Base-by-base conservation (phyloP, 495 filamentous ascomycete species). In the Cercophora newfieldiana region DNA sequence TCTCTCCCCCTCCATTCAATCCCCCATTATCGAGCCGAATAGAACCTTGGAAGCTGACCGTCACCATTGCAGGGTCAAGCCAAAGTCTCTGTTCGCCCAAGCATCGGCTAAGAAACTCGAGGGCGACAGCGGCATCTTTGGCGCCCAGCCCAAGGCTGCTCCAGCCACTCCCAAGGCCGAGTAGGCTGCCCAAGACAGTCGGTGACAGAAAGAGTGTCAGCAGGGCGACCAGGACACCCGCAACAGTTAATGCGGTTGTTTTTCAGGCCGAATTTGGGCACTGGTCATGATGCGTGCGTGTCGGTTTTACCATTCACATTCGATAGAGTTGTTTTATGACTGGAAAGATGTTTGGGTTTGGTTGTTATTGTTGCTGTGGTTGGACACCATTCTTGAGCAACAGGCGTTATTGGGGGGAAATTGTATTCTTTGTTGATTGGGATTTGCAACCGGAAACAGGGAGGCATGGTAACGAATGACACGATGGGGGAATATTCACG, bases 61-160 rank as follows among this genome's bases (percentile, higher is more conserved):
- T 61, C 30, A 22, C 30, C 6, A 18, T 14, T 29, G 51, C 65
- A 88, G 87, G 63, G 80, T 77, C 64, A 88, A 88, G 75, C 87
- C 87, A 14, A 85, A 85, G 72, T 88, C 86, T 0, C 81, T 89
- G 65, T 89, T 89, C 74, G 85, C 86, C 63, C 85, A 86, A 68
- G 80, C 84, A 30, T 85, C 83, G 16, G 75, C 78, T 69, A 87
- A 87, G 82, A 86, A 81, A 72, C 71, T 85, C 69, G 75, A 76
- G 47, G 74, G 75, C 63, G 69, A 48, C 71, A 68, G 68, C 68
- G 56, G 68, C 69, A 44, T 70, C 18, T 70, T 75, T 47, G 69
- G 48, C 54, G 8, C 24, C 25, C 22, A 57, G 54, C 10, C 37
- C 37, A 44, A 44, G 55, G 19, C 22, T 8, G 55, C 26, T 1